Base-by-base conservation (phyloP, 176 grass and related monocot species). In the Phoenix dactylifera region DNA sequence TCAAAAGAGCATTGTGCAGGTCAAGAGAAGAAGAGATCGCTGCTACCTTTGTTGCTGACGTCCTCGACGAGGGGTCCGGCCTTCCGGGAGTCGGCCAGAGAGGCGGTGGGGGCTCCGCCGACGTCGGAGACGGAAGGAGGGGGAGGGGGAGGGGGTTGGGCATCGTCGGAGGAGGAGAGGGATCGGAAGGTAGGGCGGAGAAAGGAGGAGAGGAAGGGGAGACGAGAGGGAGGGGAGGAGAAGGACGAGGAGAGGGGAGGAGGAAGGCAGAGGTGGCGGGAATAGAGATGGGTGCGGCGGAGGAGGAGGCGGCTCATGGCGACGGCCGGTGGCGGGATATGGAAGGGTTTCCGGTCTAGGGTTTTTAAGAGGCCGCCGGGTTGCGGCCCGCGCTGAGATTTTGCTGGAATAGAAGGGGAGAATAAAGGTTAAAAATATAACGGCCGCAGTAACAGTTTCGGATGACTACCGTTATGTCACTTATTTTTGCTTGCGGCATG, bases 241-340 rank as follows among this genome's bases (percentile, higher is more conserved):
- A 24, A 81, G 44, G 62, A 67, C 65, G 10, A 66, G 66, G 67
- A 80, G 62, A 35, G 18, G 51, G 55, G 58, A 39, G 29, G 18
- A 39, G 26, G 58, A 35, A 7, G 35, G 35, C 49, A 24, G 29
- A 3, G 55, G 55, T 4, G 5, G 57, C 23, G 18, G 3, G 48
- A 15, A 22, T 26, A 51, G 67, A 20, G 74, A 3, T 51, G 69
- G 57, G 66, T 51, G 23, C 73, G 74, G 23, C 51, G 12, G 56
- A 82, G 60, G 48, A 74, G 55, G 9, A 39, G 35, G 35, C 9
- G 63, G 71, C 76, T 79, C 75, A 84, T 84, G 15, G 71, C 58
- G 74, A 54, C 53, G 65, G 55, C 32, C 48, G 30, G 24, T 39
- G 35, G 35, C 35, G 35, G 35, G 7, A 39, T 39, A 6, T 12